Conservation (phyloP, 495 filamentous ascomycete genomes). For the Penicillium steckii region DNA sequence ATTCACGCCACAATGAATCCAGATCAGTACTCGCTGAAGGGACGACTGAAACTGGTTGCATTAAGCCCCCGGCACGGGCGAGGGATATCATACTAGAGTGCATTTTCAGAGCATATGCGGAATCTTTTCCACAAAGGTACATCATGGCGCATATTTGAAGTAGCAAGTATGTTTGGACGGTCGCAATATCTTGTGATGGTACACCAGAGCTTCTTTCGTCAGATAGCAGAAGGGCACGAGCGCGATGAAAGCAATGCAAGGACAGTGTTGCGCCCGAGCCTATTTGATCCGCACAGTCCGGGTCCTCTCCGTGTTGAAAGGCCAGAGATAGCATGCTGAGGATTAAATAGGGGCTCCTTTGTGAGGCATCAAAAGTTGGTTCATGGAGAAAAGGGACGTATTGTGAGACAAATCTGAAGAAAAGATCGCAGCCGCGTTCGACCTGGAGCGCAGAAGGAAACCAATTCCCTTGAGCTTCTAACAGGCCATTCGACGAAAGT, state of each 20-base stretch:
- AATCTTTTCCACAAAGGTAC: conserved; percentile 34
- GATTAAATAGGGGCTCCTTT: conserved; percentile 16
- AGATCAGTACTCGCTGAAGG: conserved; percentile 19
- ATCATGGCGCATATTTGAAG: conserved; percentile 38
- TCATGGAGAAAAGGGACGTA: conserved; percentile 36
- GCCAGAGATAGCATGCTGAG: conserved; percentile 35
- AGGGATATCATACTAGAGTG: conserved; percentile 36
- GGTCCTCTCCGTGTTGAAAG: conserved; percentile 38
- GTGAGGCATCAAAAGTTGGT: conserved; percentile 28
- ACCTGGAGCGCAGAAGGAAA: conserved; percentile 24
- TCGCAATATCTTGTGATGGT: conserved; percentile 10
- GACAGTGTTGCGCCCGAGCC: conserved; percentile 28
- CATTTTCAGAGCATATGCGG: conserved; percentile 29
- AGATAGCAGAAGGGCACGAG: conserved; percentile 20
- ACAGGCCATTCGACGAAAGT: conserved; percentile 11
- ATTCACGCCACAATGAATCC: conserved; percentile 31
- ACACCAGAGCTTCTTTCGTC: conserved; percentile 10
- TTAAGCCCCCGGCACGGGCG: conserved; percentile 24
- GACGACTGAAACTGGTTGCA: conserved; percentile 20
- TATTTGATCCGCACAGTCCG: conserved; percentile 24
- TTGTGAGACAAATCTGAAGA: conserved; percentile 28
- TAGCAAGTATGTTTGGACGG: conserved; percentile 31
- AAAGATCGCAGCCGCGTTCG: conserved; percentile 26
- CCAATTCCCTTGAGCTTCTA: conserved; percentile 25
- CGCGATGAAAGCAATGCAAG: conserved; percentile 31